A percentile compares a stretch with the other conserved stretches of the same genome.
Conservation (phyloP, 805 yeast species). For the Maudiozyma pseudohumilis region DNA sequence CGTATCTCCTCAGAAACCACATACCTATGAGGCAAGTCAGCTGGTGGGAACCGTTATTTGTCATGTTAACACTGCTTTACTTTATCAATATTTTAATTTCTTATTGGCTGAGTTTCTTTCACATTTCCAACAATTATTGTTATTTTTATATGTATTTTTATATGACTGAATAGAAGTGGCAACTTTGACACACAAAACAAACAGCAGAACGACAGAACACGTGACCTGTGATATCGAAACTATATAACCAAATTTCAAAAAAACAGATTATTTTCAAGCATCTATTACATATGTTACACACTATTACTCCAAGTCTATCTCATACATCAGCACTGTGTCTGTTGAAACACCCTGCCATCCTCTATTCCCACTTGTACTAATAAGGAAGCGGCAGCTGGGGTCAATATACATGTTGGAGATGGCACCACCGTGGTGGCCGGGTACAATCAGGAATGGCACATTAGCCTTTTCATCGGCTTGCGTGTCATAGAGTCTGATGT, state of each 20-base stretch:
- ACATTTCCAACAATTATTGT: not conserved
- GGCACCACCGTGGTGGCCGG: slow-evolving; percentile 94
- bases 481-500: slow-evolving; percentile 77
- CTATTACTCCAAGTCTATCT: slow-evolving; percentile 41
- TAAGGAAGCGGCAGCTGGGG: slow-evolving; percentile 78
- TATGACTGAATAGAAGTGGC: not conserved
- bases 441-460: slow-evolving; percentile 79
- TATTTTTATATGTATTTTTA: no score
- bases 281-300: not conserved
- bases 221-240: not conserved
- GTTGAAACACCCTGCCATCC: slow-evolving; percentile 88
- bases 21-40: slow-evolving; percentile 4
- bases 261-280: no score
- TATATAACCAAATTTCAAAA: not conserved
- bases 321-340: slow-evolving; percentile 75
- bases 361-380: slow-evolving; percentile 86
- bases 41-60: not conserved
- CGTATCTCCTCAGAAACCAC: no score
- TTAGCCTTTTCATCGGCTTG: slow-evolving; percentile 16
- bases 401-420: slow-evolving; percentile 71
- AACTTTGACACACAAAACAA: not conserved
- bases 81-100: not conserved
- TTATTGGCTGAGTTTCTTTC: not conserved
- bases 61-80: not conserved
- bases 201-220: not conserved